A percentile compares a stretch with the other conserved stretches of the same genome.
Conservation (phyloP, 805 yeast genomes). For the Grigorovia humatica region DNA sequence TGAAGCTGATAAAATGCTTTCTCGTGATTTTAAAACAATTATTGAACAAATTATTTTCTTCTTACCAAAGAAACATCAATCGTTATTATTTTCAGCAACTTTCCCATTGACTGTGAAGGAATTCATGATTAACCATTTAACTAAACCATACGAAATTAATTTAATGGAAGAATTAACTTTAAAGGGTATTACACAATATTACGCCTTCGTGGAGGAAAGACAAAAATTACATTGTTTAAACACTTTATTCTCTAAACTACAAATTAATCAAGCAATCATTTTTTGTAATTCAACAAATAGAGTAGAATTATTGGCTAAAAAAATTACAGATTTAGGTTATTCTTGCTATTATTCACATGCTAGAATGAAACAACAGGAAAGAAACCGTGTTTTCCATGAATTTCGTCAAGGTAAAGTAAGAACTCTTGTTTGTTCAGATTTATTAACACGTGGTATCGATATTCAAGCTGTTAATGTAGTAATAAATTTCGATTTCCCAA, state of each 20-base stretch:
- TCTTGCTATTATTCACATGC: slow-evolving; percentile 97
- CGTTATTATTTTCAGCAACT: slow-evolving; percentile 85
- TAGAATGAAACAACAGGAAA: slow-evolving; percentile 91
- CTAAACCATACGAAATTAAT: slow-evolving; percentile 89
- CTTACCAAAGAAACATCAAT: slow-evolving; percentile 74
- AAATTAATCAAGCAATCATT: slow-evolving; percentile 91
- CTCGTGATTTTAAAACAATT: slow-evolving; percentile 78
- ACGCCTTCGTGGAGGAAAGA: slow-evolving; percentile 96
- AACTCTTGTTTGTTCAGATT: slow-evolving; percentile 92
- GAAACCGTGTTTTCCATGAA: slow-evolving; percentile 97
- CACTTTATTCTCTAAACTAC: slow-evolving; percentile 86
- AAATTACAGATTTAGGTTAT: slow-evolving; percentile 91
- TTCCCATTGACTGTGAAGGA: slow-evolving; percentile 90
- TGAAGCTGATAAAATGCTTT: slow-evolving; percentile 95
- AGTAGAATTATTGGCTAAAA: slow-evolving; percentile 90
- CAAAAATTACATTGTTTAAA: slow-evolving; percentile 94
- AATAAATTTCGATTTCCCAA: slow-evolving; percentile 96
- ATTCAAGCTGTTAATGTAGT: slow-evolving; percentile 98
- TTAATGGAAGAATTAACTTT: slow-evolving; percentile 95
- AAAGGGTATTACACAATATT: slow-evolving; percentile 93
- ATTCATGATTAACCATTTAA: slow-evolving; percentile 84
- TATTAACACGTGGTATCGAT: slow-evolving; percentile 96
- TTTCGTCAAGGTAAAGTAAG: slow-evolving; percentile 97
- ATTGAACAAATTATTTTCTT: slow-evolving; percentile 78
- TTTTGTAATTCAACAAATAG: slow-evolving; percentile 95